Base-by-base conservation (phyloP, 2,329 filamentous ascomycete species). In the Hypoxylon sp. region DNA sequence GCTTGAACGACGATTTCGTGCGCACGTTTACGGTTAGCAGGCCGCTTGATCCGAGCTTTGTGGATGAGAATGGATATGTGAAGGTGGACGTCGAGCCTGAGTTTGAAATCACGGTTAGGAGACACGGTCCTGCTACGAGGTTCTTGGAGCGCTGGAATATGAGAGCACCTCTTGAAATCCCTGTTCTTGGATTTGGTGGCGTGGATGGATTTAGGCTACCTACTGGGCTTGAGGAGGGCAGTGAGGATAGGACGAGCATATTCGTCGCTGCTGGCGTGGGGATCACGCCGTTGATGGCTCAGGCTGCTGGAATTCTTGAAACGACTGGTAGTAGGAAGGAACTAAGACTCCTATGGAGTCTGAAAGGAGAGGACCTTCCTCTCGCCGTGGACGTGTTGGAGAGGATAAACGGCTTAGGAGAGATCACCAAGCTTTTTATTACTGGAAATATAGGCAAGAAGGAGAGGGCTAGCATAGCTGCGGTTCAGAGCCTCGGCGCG, bases 251-350 rank as follows among this genome's bases (percentile, higher is more conserved):
- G 4, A 70, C 80, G 35, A 79, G 81, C 1, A 79, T 88, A 0
- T 96, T 94, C 71, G 79, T 97, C 2, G 92, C 92, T 5, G 92
- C 88, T 0, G 93, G 93, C 2, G 92, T 97, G 6, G 93, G 93
- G 0, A 93, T 97, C 67, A 97, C 93, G 29, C 93, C 93, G 1
- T 73, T 96, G 2, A 82, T 97, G n/a, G 88, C 89, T 0, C 91
- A 93, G 72, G 84, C 89, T n/a, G 74, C 75, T 0, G 82, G 80
- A 0, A 79, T 85, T 5, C 75, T 93, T 0, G 78, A 82, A 64
- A 69, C 81, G 5, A 3, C 37, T 17, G 27, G 57, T 6, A 32
- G 55, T 1, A 68, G 62, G 7, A 72, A 77, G 1, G 75, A 77
- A 2, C 76, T 96, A 39, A 80, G 74, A 27, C 76, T 96, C 3